A percentile compares a stretch with the other conserved stretches of the same genome.
Evolutionary conservation across 1,284 basidiomycete genomes (phyloP).

Genomic region (Microbotryum saponariae): DNA sequence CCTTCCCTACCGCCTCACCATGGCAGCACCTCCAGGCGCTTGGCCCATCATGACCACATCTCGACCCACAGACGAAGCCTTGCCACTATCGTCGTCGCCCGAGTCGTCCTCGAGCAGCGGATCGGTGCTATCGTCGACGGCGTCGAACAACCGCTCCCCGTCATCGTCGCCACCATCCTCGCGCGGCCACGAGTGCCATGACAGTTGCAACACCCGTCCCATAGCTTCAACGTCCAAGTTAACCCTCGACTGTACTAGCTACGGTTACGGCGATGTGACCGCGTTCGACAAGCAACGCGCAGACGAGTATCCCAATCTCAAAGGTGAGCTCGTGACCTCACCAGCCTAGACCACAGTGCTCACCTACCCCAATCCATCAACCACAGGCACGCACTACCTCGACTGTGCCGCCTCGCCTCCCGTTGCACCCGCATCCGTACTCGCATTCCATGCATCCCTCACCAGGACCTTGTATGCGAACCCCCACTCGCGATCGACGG

Average conservation of each 20-base stretch:
- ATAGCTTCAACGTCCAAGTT: no score
- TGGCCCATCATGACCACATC: no score
- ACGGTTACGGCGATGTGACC: slow-evolving; percentile 1
- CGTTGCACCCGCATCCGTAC: slow-evolving; percentile 32
- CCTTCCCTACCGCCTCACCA: no score
- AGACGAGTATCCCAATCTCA: slow-evolving; percentile 27
- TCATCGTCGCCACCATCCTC: no score
- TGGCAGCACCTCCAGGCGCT: no score
- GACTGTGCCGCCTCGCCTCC: slow-evolving; percentile 40
- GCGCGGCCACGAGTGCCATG: no score
- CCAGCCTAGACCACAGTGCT: not conserved
- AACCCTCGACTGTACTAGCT: not conserved
- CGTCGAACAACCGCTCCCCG: no score
- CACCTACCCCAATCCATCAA: not conserved
- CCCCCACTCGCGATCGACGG: slow-evolving; percentile 39
- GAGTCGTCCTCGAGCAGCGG: no score
- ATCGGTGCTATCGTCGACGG: no score
- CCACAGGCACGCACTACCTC: slow-evolving; percentile 34
- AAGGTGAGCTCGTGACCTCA: slow-evolving; percentile 9
- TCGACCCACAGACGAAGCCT: no score
- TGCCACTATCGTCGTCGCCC: no score
- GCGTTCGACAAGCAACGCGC: slow-evolving; percentile 10
- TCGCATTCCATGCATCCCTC: slow-evolving; percentile 25
- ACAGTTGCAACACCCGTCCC: no score
- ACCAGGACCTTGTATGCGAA: slow-evolving; percentile 35